Conservation (phyloP, 2,329 filamentous ascomycete genomes). For the Diaporthe caulivora region DNA sequence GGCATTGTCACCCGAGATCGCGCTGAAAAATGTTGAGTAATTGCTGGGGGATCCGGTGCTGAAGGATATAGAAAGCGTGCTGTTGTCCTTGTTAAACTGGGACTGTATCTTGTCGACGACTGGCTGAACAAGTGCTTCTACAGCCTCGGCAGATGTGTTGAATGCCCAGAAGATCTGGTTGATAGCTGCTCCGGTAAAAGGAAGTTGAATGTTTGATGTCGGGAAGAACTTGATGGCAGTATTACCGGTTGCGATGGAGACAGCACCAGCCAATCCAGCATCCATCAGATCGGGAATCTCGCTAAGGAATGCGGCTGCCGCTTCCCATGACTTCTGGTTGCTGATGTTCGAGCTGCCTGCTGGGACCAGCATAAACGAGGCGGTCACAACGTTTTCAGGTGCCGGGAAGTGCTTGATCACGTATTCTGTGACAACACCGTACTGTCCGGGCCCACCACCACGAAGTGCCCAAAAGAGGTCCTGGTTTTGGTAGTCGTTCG, state of each 20-base stretch:
- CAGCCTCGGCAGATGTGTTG: conserved; percentile 5
- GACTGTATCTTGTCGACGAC: not conserved
- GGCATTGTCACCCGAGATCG: not conserved
- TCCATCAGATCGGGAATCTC: conserved; percentile 21
- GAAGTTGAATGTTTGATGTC: not conserved
- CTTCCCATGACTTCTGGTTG: not conserved
- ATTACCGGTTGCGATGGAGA: not conserved
- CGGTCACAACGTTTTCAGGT: conserved; percentile 34
- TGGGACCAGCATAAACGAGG: not conserved
- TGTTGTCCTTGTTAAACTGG: conserved; percentile 15
- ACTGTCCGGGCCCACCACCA: conserved; percentile 39
- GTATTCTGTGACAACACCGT: conserved; percentile 40
- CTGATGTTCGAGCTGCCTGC: not conserved
- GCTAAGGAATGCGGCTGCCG: not conserved
- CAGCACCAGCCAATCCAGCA: not conserved
- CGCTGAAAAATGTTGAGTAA: not conserved
- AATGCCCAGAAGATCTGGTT: conserved; percentile 22
- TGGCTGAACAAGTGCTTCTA: not conserved
- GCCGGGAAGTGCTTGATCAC: conserved; percentile 36
- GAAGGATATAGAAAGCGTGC: not conserved
- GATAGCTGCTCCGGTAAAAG: not conserved
- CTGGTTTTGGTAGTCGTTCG: conserved; percentile 37
- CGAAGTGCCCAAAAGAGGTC: conserved; percentile 40
- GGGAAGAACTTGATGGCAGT: not conserved
- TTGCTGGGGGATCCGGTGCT: not conserved